A percentile compares a stretch with the other conserved stretches of the same genome.
Evolutionary conservation across 768 basidiomycete genomes (phyloP).

Genomic region (Boletales sp.): DNA sequence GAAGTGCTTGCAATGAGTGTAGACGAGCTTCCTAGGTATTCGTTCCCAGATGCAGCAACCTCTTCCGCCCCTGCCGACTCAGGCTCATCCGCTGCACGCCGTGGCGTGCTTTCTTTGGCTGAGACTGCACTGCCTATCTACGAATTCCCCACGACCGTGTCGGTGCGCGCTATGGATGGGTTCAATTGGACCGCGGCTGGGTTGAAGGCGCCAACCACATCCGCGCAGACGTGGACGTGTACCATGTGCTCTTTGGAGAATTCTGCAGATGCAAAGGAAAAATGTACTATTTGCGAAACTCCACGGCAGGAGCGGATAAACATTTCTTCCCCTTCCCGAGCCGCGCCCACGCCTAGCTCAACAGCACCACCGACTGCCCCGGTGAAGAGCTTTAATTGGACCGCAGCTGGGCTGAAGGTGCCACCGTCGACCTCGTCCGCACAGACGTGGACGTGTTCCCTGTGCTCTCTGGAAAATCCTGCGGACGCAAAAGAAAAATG

Average conservation of each 20-base stretch:
- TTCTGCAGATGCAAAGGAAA: slow-evolving; percentile 34
- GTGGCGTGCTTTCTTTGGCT: slow-evolving; percentile 39
- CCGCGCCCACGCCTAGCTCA: not conserved
- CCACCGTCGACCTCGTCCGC: slow-evolving; percentile 24
- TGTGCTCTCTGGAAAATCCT: slow-evolving; percentile 45
- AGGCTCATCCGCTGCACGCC: slow-evolving; percentile 22
- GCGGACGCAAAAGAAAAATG: slow-evolving; percentile 41
- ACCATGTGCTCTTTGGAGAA: slow-evolving; percentile 45
- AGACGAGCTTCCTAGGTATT: slow-evolving; percentile 34
- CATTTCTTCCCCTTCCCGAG: slow-evolving; percentile 11
- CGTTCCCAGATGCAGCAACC: slow-evolving; percentile 18
- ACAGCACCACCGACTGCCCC: slow-evolving; percentile 1
- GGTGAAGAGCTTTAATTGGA: slow-evolving; percentile 53
- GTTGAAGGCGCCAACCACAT: slow-evolving; percentile 40
- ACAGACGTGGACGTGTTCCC: slow-evolving; percentile 51
- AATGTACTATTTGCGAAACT: slow-evolving; percentile 45
- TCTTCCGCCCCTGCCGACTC: slow-evolving; percentile 17
- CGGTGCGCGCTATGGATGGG: slow-evolving; percentile 28
- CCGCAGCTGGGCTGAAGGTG: slow-evolving; percentile 54
- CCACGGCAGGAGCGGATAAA: slow-evolving; percentile 25
- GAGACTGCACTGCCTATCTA: slow-evolving; percentile 45
- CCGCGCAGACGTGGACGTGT: slow-evolving; percentile 52
- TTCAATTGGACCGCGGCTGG: slow-evolving; percentile 68
- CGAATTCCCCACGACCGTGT: slow-evolving; percentile 27
- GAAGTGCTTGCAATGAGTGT: slow-evolving; percentile 27